Evolutionary conservation across 2,329 filamentous ascomycete genomes (phyloP), one percentile per base, ranked within the genome.

Genomic region (Monosporascus sp.): DNA sequence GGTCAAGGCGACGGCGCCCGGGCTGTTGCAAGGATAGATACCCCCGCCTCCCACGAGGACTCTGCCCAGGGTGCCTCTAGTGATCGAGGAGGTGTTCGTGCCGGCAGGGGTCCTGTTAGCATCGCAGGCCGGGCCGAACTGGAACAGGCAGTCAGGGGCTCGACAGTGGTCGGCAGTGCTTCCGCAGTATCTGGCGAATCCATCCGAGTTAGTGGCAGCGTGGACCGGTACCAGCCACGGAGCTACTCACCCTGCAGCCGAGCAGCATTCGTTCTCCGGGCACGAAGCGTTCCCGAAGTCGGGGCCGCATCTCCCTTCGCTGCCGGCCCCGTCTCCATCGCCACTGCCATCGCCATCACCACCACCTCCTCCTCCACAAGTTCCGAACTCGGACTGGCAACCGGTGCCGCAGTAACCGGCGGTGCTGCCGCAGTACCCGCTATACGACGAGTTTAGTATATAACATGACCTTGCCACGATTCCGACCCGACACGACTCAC

Each of bases 1-100:
- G 1, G 85, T 88, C 52, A 88, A 66, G 18, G 85, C 85, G 60
- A 88, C 77, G 11, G 80, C 81, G 50, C 83, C 81, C 3, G 77
- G 72, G n/a, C 73, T 72, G n/a, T 69, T 69, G 58, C 81, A 84
- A 56, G 75, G 70, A 60, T 81, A 82, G 55, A 87, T 81, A 25
- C 79, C 77, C 11, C 67, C 73, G 36, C 79, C 74, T 20, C 83
- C 84, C 54, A 86, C 85, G 0, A 72, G 69, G 3, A 86, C 72
- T 5, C 57, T 68, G 15, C 85, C 84, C 2, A 81, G 56, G 46
- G 79, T 74, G 2, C 80, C 72, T 8, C 85, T 77, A 20, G 74
- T 64, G 46, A 85, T 66, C 1, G 68, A 70, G 3, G 75, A 74
- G 1, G 83, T 87, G 54, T 82, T 79, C 8, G 73, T 70, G 1